Base-by-base conservation (phyloP, 1,139 yeast species). In the Geotrichum siamense region DNA sequence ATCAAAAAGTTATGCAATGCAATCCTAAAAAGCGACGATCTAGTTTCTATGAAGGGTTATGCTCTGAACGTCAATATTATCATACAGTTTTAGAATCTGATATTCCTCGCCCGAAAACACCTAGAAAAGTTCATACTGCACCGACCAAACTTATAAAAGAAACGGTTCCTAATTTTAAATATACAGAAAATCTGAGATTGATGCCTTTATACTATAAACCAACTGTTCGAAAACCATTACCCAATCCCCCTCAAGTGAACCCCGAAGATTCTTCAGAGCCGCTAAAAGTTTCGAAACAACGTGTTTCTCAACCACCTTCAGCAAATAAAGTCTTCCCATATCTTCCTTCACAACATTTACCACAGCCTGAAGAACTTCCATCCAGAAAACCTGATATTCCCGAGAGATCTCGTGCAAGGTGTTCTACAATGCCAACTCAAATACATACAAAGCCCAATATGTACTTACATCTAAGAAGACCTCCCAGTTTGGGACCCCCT, bases 1-100 rank as follows among this genome's bases (percentile, higher is more conserved):
- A 5, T 21, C 26, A 12, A n/a, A 16, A 10, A 28, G 26, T 28
- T 16, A 20, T 20, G 10, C 22, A 34, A 22, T 5, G 19, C 3
- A 22, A 5, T 17, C 15, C 15, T 12, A 19, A 15, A 6, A 28
- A 38, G 3, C 8, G 16, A 15, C 13, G 31, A 5, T 3, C 29
- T 3, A 41, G 36, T 23, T 38, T 43, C 15, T 43, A 43, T 20
- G 46, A 43, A 23, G 46, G 46, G n/a, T 33, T 43, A 17, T 43
- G 32, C 19, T 19, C 35, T n/a, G 46, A 43, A 13, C 40, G 39
- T 22, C 23, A 28, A 13, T 37, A 31, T 21, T 42, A 37, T 21
- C 31, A 31, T 22, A 10, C 42, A 12, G 16, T 20, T 21, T 29
- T 43, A 6, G 42, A 36, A 2, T 16, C 17, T n/a, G 37, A 29